These are phyloP conservation scores for Leccinum truebloodii DNA, from an alignment of 768 basidiomycete species.

Conservation along the genomic window DNA sequence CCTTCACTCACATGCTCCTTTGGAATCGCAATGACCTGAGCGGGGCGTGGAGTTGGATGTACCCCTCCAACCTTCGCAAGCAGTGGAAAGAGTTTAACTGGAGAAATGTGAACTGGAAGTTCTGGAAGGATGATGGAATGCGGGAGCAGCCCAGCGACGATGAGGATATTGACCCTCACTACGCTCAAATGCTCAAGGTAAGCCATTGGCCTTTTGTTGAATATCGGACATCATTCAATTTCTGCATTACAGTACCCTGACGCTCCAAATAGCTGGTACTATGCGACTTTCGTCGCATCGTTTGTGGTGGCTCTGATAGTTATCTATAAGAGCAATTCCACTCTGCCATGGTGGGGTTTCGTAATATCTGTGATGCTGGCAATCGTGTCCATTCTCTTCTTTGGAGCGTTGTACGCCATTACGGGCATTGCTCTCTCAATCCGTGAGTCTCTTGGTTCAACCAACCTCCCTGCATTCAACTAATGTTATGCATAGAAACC, in stretches of 20 bases:
- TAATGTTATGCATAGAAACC: conserved; percentile 17
- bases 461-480: not conserved
- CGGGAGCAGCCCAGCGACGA: conserved; percentile 33
- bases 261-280: conserved; percentile 37
- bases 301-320: conserved; percentile 56
- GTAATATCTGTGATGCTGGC: conserved; percentile 57
- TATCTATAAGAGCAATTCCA: conserved; percentile 53
- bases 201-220: not conserved
- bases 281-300: conserved; percentile 22
- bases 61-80: conserved; percentile 31
- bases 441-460: conserved; percentile 18
- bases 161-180: conserved; percentile 53
- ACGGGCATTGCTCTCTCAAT: conserved; percentile 32
- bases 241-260: conserved; percentile 33
- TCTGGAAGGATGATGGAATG: conserved; percentile 32
- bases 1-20: conserved; percentile 51
- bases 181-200: conserved; percentile 49
- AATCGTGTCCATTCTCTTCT: conserved; percentile 49
- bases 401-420: conserved; percentile 54
- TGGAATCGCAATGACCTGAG: conserved; percentile 56
- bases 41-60: conserved; percentile 48
- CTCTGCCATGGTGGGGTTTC: conserved; percentile 61
- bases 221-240: not conserved
- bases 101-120: conserved; percentile 40
- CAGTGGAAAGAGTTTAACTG: conserved; percentile 26